Conservation (phyloP, 2,329 filamentous ascomycete genomes). For the Lomentospora prolificans region DNA sequence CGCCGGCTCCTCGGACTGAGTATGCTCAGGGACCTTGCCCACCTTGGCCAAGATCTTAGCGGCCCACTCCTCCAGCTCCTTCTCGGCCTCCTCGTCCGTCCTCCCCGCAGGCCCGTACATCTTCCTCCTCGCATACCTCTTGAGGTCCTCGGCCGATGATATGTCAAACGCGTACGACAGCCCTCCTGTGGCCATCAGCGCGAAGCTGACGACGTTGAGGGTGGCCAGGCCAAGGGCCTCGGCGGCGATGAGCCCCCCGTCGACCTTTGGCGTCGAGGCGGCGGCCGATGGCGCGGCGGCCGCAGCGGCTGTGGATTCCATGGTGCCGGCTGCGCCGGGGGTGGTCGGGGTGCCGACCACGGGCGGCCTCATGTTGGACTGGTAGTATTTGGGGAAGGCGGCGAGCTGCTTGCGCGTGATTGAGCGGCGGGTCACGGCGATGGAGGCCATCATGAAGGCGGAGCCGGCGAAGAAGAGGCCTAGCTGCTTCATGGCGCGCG, state of each 20-base stretch:
- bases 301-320: constrained; percentile 21
- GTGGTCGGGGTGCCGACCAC: constrained; percentile 10
- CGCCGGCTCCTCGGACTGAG: not conserved
- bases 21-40: constrained; percentile 20
- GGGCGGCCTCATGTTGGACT: constrained; percentile 36
- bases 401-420: constrained; percentile 52
- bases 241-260: constrained; percentile 62
- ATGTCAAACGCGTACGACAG: constrained; percentile 71
- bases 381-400: constrained; percentile 62
- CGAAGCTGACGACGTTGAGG: constrained; percentile 69
- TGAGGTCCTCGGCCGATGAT: constrained; percentile 55
- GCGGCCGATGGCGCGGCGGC: too few relatives aligned
- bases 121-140: constrained; percentile 35
- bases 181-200: constrained; percentile 65
- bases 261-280: constrained; percentile 32
- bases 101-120: constrained; percentile 22
- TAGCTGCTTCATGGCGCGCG: constrained; percentile 50
- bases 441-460: constrained; percentile 63
- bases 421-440: constrained; percentile 61
- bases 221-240: constrained; percentile 82
- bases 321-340: constrained; percentile 15
- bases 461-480: constrained; percentile 66
- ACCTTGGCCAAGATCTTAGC: constrained; percentile 45
- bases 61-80: constrained; percentile 53
- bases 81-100: constrained; percentile 39